Base-by-base conservation (phyloP, 495 filamentous ascomycete species). In the Neurospora sp. region DNA sequence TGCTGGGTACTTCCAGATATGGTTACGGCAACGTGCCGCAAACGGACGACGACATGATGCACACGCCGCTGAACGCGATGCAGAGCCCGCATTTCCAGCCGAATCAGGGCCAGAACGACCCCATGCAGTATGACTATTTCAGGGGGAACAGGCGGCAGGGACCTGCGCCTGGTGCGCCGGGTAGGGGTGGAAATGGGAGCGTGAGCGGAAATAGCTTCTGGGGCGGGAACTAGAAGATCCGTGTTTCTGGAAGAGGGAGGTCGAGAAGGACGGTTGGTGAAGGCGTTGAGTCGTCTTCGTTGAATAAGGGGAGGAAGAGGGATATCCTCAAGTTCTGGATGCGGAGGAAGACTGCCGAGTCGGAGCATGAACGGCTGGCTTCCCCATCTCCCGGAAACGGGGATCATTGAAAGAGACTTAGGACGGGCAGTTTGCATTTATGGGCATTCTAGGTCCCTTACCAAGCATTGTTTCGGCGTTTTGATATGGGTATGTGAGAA, bases 21-120 rank as follows among this genome's bases (percentile, higher is more conserved):
- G 86, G 87, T 9, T 88, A 88, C 74, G 85, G 85, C 12, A 81
- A 81, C 20, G 71, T 88, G 41, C 85, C 87, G 8, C 87, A 88
- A 72, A 74, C 75, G 0, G 83, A 85, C 9, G 77, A 80, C 10
- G 82, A 82, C 27, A 77, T 77, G 27, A 74, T 80, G 73, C 77
- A 77, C 41, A 80, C 73, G 77, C 78, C 76, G 70, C 79, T 65
- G 14, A 65, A 3, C 16, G 53, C 53, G 14, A 65, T 65, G 27
- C 53, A 65, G 7, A 27, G 27, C 14, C 53, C 53, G 14, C 14
- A 10, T n/a, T 70, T 40, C 69, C 70, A 20, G 38, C 27, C 22
- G 39, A 71, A 39, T 10, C 78, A n/a, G 53, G 53, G 53, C 27
- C 53, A 65, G 53, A 65, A 76, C 59, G 73, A 76, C 18, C 77